Base-by-base conservation (phyloP, 2,329 filamentous ascomycete species). In the Fusarium veterinarium region DNA sequence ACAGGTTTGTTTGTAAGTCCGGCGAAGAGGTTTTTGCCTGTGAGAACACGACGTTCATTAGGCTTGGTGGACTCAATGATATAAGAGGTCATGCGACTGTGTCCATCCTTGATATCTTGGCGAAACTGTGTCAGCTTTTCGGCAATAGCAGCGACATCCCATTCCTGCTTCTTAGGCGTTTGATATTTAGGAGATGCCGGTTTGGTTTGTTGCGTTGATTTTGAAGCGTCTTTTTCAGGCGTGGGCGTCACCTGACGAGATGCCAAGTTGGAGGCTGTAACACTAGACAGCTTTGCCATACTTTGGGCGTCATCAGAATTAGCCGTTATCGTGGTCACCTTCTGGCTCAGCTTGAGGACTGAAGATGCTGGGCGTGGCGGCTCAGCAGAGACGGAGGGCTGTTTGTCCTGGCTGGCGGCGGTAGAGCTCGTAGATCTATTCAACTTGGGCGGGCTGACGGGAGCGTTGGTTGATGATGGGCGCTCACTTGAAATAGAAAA, bases 1-100 rank as follows among this genome's bases (percentile, higher is more conserved):
- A 79, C 78, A 2, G 83, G 79, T 6, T 80, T 76, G 25, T 78
- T 78, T 20, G 79, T 81, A 67, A 89, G 78, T 46, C 80, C 79
- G 6, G 84, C 84, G 73, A 90, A 89, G 67, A 84, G 83, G 63
- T 89, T 86, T 13, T 80, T 77, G 48, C 84, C 83, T 57, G 83
- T 82, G 30, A 81, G 75, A 63, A 85, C 79, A 35, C 81, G 83
- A 31, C 80, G 82, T 58, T 84, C 80, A 9, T 79, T 79, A 3
- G 81, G 80, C 46, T 82, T 83, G 60, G 85, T 85, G 17, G 84
- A 83, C 64, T 85, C 82, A 38, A 88, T 81, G 37, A 84, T 80
- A 60, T 85, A 83, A 10, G 85, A 79, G 6, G 84, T 82, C 20
- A 88, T 81, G 30, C 80, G 82, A 11, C 84, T 81, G 62, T 88